Base-by-base conservation (phyloP, 1,284 basidiomycete species). In the Fomitopsis palustris region DNA sequence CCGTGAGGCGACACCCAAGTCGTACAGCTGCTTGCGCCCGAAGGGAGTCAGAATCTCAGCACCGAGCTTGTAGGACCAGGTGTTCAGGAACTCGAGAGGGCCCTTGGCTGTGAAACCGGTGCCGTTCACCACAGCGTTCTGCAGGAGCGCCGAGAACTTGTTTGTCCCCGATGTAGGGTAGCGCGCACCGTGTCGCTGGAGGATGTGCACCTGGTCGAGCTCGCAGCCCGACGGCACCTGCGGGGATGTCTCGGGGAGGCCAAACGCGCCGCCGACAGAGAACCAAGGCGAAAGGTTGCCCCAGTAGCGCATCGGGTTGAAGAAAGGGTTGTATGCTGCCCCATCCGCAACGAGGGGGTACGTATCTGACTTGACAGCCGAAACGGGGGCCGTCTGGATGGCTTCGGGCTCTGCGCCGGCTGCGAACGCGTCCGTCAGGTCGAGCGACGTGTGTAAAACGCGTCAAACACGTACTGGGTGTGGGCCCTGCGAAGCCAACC, bases 251-350 rank as follows among this genome's bases (percentile, higher is more conserved):
- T 79, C 67, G 38, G 74, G 74, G 14, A 87, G 74, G 17, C 85
- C 85, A 64, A 84, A 85, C 4, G 67, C 69, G 53, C 63, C 70
- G 17, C 77, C 72, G 33, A 86, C 78, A 3, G 82, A 85, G 66
- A 80, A 80, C 78, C 81, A 83, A 3, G 86, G 85, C 0, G 80
- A 74, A 21, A 87, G 77, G 66, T 82, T 85, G 19, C 83, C 86
- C 75, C 81, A 80, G 63, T 79, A 74, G 53, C 64, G 67, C 21
- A 68, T 53, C 4, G 67, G 60, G 59, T 72, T 63, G 62, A 73
- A 72, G 17, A 61, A 41, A 5, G 62, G 59, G 21, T 54, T 61
- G 23, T 60, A 41, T 19, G 56, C 41, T 2, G 54, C 31, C 1
- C 25, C 29, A 35, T 63, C 56, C 16, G 55, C 55, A 29, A 69